phyloP scores from a whole-genome alignment of 2,329 filamentous ascomycete genomes.

The Stachybotrys chartarum region DNA sequence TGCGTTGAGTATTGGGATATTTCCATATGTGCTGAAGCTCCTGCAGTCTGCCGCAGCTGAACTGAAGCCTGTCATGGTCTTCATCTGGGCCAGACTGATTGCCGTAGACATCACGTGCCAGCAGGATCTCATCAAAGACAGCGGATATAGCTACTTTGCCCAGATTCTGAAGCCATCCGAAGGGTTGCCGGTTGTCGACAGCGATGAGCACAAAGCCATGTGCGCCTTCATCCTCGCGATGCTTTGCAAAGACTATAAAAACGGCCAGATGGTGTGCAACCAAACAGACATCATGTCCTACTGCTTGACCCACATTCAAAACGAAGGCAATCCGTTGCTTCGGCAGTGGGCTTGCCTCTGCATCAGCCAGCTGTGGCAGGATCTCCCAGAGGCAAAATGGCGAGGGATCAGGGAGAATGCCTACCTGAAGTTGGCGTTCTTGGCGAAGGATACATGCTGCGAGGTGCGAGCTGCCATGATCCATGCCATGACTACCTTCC shows the following conservation, averaged over 20 bases:
- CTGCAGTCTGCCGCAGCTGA: constrained; percentile 92
- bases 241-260: constrained; percentile 91
- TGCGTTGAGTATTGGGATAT: constrained; percentile 94
- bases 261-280: constrained; percentile 86
- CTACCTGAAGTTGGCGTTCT: constrained; percentile 69
- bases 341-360: constrained; percentile 95
- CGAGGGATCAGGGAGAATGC: constrained; percentile 85
- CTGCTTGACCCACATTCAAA: constrained; percentile 75
- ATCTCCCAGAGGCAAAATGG: constrained; percentile 91
- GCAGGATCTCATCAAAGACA: constrained; percentile 89
- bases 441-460: constrained; percentile 79
- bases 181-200: constrained; percentile 76
- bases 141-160: constrained; percentile 94
- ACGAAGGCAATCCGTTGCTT: constrained; percentile 80
- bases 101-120: constrained; percentile 94
- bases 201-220: constrained; percentile 95
- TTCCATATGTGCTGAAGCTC: constrained; percentile 96
- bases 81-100: constrained; percentile 95
- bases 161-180: constrained; percentile 82
- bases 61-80: constrained; percentile 97
- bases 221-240: constrained; percentile 96
- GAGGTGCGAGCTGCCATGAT: constrained; percentile 92
- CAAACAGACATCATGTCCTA: constrained; percentile 85
- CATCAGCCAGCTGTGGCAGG: constrained; percentile 89
- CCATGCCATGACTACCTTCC: constrained; percentile 86